phyloP scores from a whole-genome alignment of 83 land plant genomes.

The Picea abies region DNA sequence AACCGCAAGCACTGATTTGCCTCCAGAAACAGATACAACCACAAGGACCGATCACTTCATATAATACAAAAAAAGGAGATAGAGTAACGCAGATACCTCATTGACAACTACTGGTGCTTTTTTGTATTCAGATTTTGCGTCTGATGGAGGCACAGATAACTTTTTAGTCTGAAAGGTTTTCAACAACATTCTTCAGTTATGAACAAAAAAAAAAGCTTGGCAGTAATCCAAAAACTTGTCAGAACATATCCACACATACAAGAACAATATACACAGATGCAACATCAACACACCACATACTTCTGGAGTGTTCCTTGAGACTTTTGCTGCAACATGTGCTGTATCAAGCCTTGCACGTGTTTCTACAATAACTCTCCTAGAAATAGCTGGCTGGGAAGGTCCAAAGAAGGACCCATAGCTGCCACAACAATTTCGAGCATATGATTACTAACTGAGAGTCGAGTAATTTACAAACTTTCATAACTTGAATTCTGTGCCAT shows the following conservation, averaged over 20 bases:
- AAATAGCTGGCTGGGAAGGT: constrained; percentile 80
- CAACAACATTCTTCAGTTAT: not conserved
- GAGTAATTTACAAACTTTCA: not conserved
- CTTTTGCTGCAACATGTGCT: constrained; percentile 34
- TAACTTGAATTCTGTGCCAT: not conserved
- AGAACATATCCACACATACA: constrained; percentile 1
- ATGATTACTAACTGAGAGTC: not conserved
- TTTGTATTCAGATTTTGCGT: constrained; percentile 7
- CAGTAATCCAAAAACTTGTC: not conserved
- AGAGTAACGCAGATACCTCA: not conserved
- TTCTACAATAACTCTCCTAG: constrained; percentile 83
- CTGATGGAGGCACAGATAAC: constrained; percentile 2
- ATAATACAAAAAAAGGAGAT: not conserved
- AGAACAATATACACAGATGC: not conserved
- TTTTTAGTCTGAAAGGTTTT: constrained; percentile 3
- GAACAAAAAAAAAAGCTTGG: not conserved
- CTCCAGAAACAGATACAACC: not conserved
- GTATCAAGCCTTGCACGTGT: constrained; percentile 66
- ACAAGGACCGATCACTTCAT: not conserved
- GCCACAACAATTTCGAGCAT: constrained; percentile 20
- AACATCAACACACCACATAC: constrained; percentile 19
- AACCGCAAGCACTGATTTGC: not conserved
- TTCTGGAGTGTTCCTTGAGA: constrained; percentile 20
- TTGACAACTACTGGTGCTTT: not conserved
- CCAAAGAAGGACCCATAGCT: constrained; percentile 98